Evolutionary conservation across 2,329 filamentous ascomycete species (phyloP).

Genomic region (Chrysosporium keratinophilum): DNA sequence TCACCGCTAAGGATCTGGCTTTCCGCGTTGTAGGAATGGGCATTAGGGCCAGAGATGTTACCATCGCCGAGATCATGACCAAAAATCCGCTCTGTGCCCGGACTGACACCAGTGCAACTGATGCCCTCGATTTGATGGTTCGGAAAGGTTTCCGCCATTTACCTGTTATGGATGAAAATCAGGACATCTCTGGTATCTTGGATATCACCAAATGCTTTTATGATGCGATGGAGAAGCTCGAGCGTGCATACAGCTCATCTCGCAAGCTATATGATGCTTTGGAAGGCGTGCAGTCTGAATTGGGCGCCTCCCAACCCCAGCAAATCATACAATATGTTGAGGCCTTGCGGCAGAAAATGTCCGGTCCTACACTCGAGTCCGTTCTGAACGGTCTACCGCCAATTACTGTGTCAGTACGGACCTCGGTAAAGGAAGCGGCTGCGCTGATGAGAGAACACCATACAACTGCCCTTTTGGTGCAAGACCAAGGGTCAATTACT

Average conservation of each 20-base stretch:
- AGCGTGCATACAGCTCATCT: constrained; percentile 95
- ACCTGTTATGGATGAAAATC: constrained; percentile 99
- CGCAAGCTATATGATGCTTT: constrained; percentile 94
- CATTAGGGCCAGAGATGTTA: constrained; percentile 77
- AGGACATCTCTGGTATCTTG: constrained; percentile 94
- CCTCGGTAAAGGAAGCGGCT: constrained; percentile 91
- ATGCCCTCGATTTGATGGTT: constrained; percentile 96
- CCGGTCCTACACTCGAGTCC: constrained; percentile 87
- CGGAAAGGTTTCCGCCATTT: constrained; percentile 94
- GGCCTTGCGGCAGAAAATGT: constrained; percentile 91
- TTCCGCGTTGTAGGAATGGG: constrained; percentile 92
- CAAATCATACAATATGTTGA: constrained; percentile 99
- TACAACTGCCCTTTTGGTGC: constrained; percentile 89
- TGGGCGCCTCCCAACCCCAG: constrained; percentile 90
- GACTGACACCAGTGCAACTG: constrained; percentile 95
- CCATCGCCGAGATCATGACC: constrained; percentile 98
- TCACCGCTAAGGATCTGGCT: constrained; percentile 95
- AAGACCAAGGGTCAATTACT: constrained; percentile 93
- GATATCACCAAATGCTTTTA: constrained; percentile 99
- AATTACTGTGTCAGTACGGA: constrained; percentile 88
- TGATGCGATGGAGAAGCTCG: constrained; percentile 98
- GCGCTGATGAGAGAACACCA: constrained; percentile 98
- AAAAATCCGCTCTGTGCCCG: constrained; percentile 96
- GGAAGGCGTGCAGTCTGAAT: constrained; percentile 93
- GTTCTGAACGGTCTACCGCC: constrained; percentile 87